Evolutionary conservation across 148 eudicot genomes (phyloP), one percentile per base, ranked within the genome.

Genomic region (Rhododendron griersonianum): DNA sequence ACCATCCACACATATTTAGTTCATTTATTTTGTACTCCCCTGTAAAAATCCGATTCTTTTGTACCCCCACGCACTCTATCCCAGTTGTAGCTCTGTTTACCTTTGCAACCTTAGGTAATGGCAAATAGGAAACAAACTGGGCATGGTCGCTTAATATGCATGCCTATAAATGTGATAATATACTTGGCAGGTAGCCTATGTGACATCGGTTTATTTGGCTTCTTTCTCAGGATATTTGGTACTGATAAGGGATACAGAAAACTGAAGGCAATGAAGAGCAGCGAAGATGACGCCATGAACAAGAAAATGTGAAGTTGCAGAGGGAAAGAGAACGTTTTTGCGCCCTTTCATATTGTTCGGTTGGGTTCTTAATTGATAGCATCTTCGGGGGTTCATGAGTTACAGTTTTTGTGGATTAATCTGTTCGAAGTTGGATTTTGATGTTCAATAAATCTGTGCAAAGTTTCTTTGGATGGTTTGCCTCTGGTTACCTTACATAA

Each of bases 191-290:
- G 41, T 35, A 13, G 21, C 61, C 18, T 80, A 55, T 19, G 35
- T 74, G 86, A 23, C 35, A 19, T 84, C 23, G 30, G 25, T 19
- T 63, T 75, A 81, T 39, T 55, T 81, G 81, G 25, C 86, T 23
- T 96, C 55, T 85, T 35, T 85, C 37, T 21, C 91, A 95, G 98
- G 96, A 80, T 95, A 82, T 95, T 95, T 47, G 98, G 96, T 61
- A 95, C 98, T 25, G 96, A 95, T 67, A 86, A 78, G 16, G 96
- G 96, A 80, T 95, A 93, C 90, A 93, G 95, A 92, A 95, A 91
- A 87, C 84, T 95, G 91, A 93, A 93, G 91, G 92, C 89, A 5
- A 71, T 94, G 89, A 93, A 92, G 89, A 85, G 86, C 83, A 84
- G 80, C 75, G 91, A 86, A 85, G 88, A 83, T 83, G 91, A 82